Conservation (phyloP, 306 rosid genomes). For the Senna tora region DNA sequence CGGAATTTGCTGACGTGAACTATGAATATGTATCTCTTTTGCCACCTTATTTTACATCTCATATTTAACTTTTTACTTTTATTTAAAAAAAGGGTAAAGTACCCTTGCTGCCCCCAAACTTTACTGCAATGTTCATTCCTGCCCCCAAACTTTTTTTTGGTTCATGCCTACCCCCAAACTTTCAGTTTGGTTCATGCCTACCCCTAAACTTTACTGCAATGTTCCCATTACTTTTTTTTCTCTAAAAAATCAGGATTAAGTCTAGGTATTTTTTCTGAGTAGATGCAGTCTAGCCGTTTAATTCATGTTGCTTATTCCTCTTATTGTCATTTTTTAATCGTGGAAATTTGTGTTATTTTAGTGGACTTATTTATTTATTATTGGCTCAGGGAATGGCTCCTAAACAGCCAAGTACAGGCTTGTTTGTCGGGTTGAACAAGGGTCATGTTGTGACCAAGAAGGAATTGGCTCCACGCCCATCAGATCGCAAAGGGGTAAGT, state of each 20-base stretch:
- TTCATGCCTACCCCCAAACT: no score
- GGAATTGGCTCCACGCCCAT: constrained; percentile 84
- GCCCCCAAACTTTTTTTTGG: no score
- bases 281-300: background rate
- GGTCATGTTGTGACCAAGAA: constrained; percentile 86
- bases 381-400: constrained; percentile 82
- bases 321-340: background rate
- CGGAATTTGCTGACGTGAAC: no score
- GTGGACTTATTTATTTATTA: background rate
- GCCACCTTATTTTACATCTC: no score
- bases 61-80: no score
- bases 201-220: no score
- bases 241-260: background rate
- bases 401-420: constrained; percentile 72
- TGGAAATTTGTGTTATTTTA: background rate
- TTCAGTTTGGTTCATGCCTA: no score
- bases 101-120: no score
- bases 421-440: constrained; percentile 82
- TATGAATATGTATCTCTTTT: no score
- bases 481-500: constrained; percentile 88
- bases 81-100: no score
- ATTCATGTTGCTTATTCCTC: background rate
- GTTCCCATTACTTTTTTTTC: background rate
- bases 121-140: no score
- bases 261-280: background rate